Conservation (phyloP, 2,329 filamentous ascomycete genomes). For the Alternaria arborescens region DNA sequence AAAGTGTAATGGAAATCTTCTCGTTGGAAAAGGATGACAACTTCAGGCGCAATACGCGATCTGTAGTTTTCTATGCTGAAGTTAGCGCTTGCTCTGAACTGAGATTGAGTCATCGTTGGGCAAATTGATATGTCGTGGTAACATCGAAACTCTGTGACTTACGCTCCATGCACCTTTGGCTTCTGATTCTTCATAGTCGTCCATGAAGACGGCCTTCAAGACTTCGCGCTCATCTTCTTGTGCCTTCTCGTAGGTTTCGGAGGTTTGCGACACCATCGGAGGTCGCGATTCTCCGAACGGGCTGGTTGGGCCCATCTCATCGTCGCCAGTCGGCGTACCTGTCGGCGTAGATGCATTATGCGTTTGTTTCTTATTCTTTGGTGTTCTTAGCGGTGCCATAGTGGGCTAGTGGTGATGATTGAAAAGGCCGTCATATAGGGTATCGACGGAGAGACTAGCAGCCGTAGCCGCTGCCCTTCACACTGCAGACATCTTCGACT, state of each 20-base stretch:
- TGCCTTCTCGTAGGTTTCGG: conserved; percentile 76
- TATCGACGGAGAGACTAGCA: conserved; percentile 52
- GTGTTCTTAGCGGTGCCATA: conserved; percentile 59
- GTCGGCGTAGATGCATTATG: conserved; percentile 44
- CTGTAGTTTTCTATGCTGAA: conserved; percentile 70
- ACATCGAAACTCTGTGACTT: conserved; percentile 39
- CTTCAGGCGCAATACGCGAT: conserved; percentile 82
- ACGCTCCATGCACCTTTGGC: conserved; percentile 85
- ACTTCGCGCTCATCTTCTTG: conserved; percentile 89
- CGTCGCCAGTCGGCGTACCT: conserved; percentile 21
- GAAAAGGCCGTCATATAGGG: conserved; percentile 42
- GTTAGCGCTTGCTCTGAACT: conserved; percentile 1
- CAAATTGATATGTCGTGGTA: background rate
- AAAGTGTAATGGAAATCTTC: conserved; percentile 75
- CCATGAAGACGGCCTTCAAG: conserved; percentile 85
- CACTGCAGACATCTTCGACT: conserved; percentile 49
- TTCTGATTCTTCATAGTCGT: conserved; percentile 82
- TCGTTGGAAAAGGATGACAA: conserved; percentile 78
- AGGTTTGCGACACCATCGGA: conserved; percentile 49
- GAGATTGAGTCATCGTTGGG: background rate
- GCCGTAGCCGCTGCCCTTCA: conserved; percentile 59
- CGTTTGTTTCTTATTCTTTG: conserved; percentile 50
- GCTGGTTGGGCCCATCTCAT: conserved; percentile 31
- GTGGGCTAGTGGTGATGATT: conserved; percentile 49
- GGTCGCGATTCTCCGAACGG: conserved; percentile 41